Conservation (phyloP, 441 rosid genomes). For the Viola pubescens region DNA sequence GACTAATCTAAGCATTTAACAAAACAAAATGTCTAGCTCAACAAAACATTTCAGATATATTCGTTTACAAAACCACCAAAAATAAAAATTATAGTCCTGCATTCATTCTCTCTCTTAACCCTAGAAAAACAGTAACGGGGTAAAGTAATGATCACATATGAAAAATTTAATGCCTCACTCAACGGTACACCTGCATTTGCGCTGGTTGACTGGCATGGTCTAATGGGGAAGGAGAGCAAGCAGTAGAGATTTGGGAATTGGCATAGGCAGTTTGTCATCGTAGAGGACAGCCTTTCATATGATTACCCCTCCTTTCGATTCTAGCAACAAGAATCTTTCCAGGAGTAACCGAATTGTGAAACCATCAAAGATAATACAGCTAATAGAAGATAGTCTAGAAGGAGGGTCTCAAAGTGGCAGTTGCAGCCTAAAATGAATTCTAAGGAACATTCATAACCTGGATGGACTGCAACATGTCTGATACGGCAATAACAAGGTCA, state of each 20-base stretch:
- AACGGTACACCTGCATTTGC: too few species aligned
- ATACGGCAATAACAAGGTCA: constrained; percentile 87
- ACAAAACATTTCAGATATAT: not conserved
- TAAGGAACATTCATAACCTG: constrained; percentile 92
- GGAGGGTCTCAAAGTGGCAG: not conserved
- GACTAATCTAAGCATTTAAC: not conserved
- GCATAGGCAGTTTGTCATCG: not conserved
- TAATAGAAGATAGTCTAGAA: constrained; percentile 8
- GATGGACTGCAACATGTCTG: constrained; percentile 90
- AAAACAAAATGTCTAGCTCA: constrained; percentile 1
- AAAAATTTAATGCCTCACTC: not conserved
- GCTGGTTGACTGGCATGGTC: constrained; percentile 1
- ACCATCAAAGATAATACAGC: constrained; percentile 6
- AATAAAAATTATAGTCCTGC: constrained; percentile 14
- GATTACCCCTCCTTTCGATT: not conserved
- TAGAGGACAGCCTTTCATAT: not conserved
- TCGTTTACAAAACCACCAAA: not conserved
- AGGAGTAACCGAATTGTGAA: constrained; percentile 17
- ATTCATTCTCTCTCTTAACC: not conserved
- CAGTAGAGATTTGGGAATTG: not conserved
- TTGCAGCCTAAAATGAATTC: not conserved
- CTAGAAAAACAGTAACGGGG: constrained; percentile 4
- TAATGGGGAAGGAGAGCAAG: not conserved
- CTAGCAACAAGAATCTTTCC: constrained; percentile 18
- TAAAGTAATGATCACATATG: constrained; percentile 6